Evolutionary conservation across 768 basidiomycete genomes (phyloP), one percentile per base, ranked within the genome.

Genomic region (Lepiota venenata): DNA sequence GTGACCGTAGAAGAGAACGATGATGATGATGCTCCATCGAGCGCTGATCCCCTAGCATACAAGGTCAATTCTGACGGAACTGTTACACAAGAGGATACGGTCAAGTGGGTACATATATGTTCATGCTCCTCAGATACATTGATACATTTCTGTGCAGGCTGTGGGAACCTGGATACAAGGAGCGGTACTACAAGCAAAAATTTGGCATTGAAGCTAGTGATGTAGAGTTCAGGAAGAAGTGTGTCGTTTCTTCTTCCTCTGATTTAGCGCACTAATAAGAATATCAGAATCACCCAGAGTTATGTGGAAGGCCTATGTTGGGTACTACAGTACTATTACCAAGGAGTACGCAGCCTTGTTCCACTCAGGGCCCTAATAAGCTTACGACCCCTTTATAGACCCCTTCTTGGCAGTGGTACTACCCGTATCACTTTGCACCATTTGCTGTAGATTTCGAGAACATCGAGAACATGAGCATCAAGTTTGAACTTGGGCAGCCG

Each of bases 341-440:
- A 98, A 79, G 97, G 97, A 63, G 94, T 97, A 69, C 57, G 84
- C 70, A 20, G 35, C 50, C 16, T 47, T 38, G 40, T 4, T 50
- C 18, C 56, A 14, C 40, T 20, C 18, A 56, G 12, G 5, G 27
- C 58, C 38, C 21, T 45, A 48, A 32, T 9, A n/a, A 56, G 64
- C 63, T 46, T 58, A 55, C 37, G 29, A 39, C 15, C 3, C n/a
- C 32, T 51, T 53, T 36, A 37, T 44, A 88, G 92, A 84, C 91
- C 7, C 90, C 91, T 3, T 97, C 95, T 2, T 98, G 96, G 96
- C 85, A 94, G 64, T 99, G 97, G 97, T 99, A 88, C 72, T 98
- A 98, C 68, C 97, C 97, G 1, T 95, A 89, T 64, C 97, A 99
- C 70, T 99, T 97, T 67, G 93, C 97, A 11, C 97, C 97, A 0